Conservation (phyloP, 2,329 filamentous ascomycete species). For the Nakataea oryzae region DNA sequence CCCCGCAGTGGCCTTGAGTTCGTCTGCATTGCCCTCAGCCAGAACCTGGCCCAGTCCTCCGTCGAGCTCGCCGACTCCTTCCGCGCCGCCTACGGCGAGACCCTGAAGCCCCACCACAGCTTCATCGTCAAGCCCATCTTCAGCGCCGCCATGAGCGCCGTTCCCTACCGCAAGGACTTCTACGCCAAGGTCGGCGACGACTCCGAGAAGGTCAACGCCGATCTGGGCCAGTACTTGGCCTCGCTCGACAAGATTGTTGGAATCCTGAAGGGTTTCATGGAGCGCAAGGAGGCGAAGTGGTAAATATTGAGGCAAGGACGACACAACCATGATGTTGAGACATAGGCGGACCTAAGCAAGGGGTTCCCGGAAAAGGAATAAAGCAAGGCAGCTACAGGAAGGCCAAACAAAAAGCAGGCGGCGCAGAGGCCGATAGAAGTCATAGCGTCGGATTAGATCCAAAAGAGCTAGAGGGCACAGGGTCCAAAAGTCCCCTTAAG, state of each 20-base stretch:
- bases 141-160: constrained; percentile 83
- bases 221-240: constrained; percentile 63
- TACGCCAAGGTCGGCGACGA: constrained; percentile 75
- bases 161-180: constrained; percentile 88
- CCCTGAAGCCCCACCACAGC: constrained; percentile 85
- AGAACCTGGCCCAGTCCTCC: constrained; percentile 57
- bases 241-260: constrained; percentile 53
- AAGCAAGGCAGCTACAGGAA: no score
- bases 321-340: no score
- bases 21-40: constrained; percentile 71
- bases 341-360: no score
- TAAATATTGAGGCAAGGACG: constrained; percentile 15
- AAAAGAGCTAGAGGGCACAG: no score
- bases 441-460: no score
- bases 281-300: constrained; percentile 48
- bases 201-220: constrained; percentile 47
- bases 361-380: background rate
- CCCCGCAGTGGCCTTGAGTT: constrained; percentile 75
- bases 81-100: constrained; percentile 71
- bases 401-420: background rate
- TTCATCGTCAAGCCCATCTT: constrained; percentile 89
- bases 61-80: constrained; percentile 83
- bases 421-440: no score
- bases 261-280: constrained; percentile 56
- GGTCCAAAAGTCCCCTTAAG: no score